Evolutionary conservation across 108 stramenopile species (phyloP), one percentile per base, ranked within the genome.

Genomic region (Craspedostauros australis): DNA sequence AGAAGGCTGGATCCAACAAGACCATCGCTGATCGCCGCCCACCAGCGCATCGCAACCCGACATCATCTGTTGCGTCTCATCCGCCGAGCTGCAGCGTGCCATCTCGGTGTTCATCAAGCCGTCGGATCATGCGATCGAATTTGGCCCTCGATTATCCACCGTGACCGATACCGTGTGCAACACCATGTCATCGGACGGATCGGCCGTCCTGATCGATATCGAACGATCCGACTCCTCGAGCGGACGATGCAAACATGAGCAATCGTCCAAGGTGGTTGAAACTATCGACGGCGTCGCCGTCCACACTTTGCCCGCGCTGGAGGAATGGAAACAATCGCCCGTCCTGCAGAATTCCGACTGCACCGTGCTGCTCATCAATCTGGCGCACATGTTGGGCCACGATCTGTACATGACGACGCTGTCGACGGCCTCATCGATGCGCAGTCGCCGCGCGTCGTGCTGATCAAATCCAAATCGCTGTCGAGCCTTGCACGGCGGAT

Each of bases 401-500:
- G 65, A 66, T 54, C 28, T 66, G n/a, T 22, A 60, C n/a, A 15
- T 60, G 50, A 21, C 58, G 14, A 25, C 57, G n/a, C 49, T 66
- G 4, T 40, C 65, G 7, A 3, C 60, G 9, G 59, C 57, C 14
- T 22, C 38, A 48, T 11, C 22, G 16, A 48, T 12, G 29, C 25
- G 5, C 26, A 19, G 7, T 26, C 46, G 9, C 19, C 46, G 5
- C 25, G 46, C 7, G 42, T 20, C 8, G 29, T 48, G 14, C 18
- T 70, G 18, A 41, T 70, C 47, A 70, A 70, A 36, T 64, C 62
- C 1, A 43, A 45, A 33, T 22, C 56, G 29, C 63, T 70, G 24
- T 40, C 36, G 26, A 59, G 25, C 32, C 43, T 61, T 3, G 62
- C 68, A 9, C 36, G 63, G 38, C 34, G 62, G 25, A 21, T 70